These are phyloP conservation scores for Raffaelea deltoideospora DNA, from an alignment of 2,329 filamentous ascomycete genomes.

Conservation along the genomic window DNA sequence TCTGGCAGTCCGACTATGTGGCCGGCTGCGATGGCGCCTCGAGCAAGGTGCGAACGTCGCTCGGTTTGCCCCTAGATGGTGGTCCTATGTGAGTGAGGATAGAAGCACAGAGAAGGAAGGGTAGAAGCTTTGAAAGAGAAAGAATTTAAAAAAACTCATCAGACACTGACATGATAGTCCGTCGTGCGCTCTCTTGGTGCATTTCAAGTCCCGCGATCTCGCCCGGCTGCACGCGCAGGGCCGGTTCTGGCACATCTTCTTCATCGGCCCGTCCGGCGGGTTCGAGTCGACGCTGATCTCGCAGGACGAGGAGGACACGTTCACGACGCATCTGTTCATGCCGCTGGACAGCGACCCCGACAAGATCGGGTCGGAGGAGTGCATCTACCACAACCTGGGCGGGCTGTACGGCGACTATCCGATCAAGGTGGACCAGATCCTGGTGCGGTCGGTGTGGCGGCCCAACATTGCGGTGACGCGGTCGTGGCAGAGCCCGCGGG, in stretches of 20 bases:
- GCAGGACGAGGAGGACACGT: slow-evolving; percentile 6
- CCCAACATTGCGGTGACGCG: slow-evolving; percentile 11
- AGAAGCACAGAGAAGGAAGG: neutral
- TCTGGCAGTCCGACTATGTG: neutral
- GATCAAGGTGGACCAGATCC: slow-evolving; percentile 12
- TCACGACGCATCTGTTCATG: slow-evolving; percentile 3
- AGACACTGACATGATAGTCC: slow-evolving; percentile 1
- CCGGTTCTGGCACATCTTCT: slow-evolving; percentile 11
- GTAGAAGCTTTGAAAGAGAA: too few relatives aligned
- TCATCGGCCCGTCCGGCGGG: slow-evolving; percentile 2
- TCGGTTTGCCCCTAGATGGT: slow-evolving; percentile 3
- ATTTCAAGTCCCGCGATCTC: slow-evolving; percentile 10
- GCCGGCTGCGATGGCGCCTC: slow-evolving; percentile 5
- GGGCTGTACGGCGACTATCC: slow-evolving; percentile 2
- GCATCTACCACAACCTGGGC: slow-evolving; percentile 3
- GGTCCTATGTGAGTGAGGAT: slow-evolving; percentile 5
- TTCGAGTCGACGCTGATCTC: slow-evolving; percentile 3
- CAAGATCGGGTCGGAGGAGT: slow-evolving; percentile 1
- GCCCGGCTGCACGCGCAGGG: slow-evolving; percentile 5
- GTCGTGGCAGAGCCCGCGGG: slow-evolving; percentile 9
- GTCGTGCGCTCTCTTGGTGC: slow-evolving; percentile 6
- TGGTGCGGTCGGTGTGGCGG: slow-evolving; percentile 10
- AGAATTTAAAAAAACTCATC: too few relatives aligned
- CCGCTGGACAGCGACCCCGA: slow-evolving; percentile 1
- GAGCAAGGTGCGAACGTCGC: slow-evolving; percentile 1